A percentile compares a stretch with the other conserved stretches of the same genome.
Conservation (phyloP, 805 yeast genomes). For the Jamesozyma rosinii region DNA sequence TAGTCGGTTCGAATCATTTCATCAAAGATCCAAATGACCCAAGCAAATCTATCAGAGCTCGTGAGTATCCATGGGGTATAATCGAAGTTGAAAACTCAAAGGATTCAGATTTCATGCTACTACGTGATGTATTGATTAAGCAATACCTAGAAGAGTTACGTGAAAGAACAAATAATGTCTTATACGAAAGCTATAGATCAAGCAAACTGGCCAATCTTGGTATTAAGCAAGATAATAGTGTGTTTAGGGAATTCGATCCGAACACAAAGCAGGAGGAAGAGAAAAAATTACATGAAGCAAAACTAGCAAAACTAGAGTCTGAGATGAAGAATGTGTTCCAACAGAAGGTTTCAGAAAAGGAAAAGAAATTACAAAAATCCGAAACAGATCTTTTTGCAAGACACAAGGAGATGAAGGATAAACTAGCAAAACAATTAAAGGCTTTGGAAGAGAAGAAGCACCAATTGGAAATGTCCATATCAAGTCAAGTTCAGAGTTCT, state of each 20-base stretch:
- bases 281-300: constrained; percentile 84
- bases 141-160: constrained; percentile 89
- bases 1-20: constrained; percentile 77
- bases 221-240: constrained; percentile 82
- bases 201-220: constrained; percentile 75
- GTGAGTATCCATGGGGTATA: constrained; percentile 94
- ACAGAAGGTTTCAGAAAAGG: constrained; percentile 93
- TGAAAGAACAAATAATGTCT: constrained; percentile 64
- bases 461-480: constrained; percentile 49
- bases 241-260: constrained; percentile 94
- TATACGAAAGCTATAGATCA: constrained; percentile 86
- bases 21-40: constrained; percentile 67
- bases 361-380: constrained; percentile 89
- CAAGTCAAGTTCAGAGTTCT: constrained; percentile 31
- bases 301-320: constrained; percentile 84
- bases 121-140: constrained; percentile 81
- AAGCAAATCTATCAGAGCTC: constrained; percentile 80
- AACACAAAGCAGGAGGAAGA: constrained; percentile 88
- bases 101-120: constrained; percentile 83
- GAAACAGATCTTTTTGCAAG: constrained; percentile 93
- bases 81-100: constrained; percentile 91
- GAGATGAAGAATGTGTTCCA: constrained; percentile 96
- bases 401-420: constrained; percentile 96
- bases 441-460: constrained; percentile 85
- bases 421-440: constrained; percentile 76